Conservation (phyloP, 345 rosid species). For the Eucalyptus dawsonii region DNA sequence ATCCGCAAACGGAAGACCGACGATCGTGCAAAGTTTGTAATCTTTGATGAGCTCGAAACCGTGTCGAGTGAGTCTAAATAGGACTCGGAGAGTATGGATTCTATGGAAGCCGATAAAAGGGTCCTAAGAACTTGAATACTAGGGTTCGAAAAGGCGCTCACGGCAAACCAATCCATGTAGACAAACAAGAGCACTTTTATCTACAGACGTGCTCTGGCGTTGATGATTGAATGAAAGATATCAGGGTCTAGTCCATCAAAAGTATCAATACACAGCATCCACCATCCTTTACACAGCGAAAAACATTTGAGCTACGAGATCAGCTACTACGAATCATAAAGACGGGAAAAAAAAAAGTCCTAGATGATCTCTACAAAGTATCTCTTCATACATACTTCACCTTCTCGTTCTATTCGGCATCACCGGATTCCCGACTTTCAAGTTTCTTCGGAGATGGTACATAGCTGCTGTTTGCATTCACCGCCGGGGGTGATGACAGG, state of each 20-base stretch:
- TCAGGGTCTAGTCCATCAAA: not conserved
- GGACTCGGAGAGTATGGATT: not conserved
- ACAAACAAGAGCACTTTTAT: too few relatives aligned
- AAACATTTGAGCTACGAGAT: not conserved
- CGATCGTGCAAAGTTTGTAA: not conserved
- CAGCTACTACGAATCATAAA: not conserved
- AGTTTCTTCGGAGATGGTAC: not conserved
- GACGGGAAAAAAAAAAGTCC: not conserved
- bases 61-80: not conserved
- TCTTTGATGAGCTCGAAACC: not conserved
- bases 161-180: too few relatives aligned
- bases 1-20: not conserved
- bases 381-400: not conserved
- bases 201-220: not conserved
- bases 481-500: not conserved
- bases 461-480: not conserved
- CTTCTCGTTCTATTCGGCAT: not conserved
- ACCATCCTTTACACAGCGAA: not conserved
- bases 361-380: not conserved
- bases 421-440: not conserved
- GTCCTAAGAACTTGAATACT: not conserved
- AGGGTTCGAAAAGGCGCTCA: too few relatives aligned
- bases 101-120: not conserved
- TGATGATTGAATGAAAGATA: not conserved
- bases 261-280: not conserved